phyloP scores from a whole-genome alignment of 192 early-diverging fungal species.

The Coemansia sp. region DNA sequence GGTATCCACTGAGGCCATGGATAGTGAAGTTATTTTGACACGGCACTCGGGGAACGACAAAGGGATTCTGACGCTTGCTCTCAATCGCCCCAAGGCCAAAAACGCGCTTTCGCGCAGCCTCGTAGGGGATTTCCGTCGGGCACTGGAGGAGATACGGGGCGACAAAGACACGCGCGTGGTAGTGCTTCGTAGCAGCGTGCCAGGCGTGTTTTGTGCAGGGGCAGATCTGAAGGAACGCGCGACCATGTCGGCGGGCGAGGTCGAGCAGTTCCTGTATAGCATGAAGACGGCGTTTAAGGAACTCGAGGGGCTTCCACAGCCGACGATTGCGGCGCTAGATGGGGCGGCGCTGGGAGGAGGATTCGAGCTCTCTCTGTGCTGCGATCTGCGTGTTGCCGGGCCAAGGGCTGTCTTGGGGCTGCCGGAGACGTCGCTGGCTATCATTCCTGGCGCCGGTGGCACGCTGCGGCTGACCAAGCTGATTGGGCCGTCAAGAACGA shows the following conservation, averaged over 20 bases:
- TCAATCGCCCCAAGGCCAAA: constrained; percentile 80
- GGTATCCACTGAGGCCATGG: constrained; percentile 2
- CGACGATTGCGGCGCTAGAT: constrained; percentile 92
- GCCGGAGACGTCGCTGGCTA: constrained; percentile 88
- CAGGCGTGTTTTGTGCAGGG: constrained; percentile 88
- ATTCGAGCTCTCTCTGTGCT: constrained; percentile 83
- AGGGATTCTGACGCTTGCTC: constrained; percentile 76
- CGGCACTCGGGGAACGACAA: constrained; percentile 27
- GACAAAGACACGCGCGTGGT: constrained; percentile 69
- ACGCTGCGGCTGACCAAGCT: constrained; percentile 87
- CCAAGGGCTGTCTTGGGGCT: constrained; percentile 77
- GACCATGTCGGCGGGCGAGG: constrained; percentile 72
- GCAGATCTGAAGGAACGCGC: constrained; percentile 93
- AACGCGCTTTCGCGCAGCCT: constrained; percentile 88
- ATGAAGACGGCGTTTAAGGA: constrained; percentile 75
- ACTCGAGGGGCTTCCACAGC: constrained; percentile 83
- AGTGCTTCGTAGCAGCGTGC: constrained; percentile 72
- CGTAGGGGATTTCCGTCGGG: constrained; percentile 64
- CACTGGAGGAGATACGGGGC: constrained; percentile 62
- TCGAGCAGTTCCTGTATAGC: constrained; percentile 75
- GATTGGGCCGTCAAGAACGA: constrained; percentile 82
- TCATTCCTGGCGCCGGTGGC: constrained; percentile 97
- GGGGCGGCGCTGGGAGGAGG: constrained; percentile 93
- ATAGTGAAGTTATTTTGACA: constrained; percentile 16
- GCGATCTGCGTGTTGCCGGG: constrained; percentile 86